Evolutionary conservation across 345 rosid species (phyloP).

Genomic region (Laguncularia racemosa): DNA sequence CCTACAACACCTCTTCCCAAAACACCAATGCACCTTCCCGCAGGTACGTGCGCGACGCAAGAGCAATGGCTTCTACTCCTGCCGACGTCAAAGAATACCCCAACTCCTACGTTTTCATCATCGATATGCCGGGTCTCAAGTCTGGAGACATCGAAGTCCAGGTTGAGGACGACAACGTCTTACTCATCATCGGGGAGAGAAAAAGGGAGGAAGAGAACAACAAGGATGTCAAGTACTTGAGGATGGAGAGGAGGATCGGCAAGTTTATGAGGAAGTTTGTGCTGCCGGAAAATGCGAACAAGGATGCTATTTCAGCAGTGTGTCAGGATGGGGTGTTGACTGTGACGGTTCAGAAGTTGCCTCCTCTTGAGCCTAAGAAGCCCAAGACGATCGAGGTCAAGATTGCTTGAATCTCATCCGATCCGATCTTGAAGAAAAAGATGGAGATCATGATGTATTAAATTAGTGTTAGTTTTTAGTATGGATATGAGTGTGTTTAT

Average conservation of each 20-base stretch:
- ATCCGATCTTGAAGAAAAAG: too few relatives aligned
- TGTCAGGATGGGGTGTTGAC: conserved; percentile 72
- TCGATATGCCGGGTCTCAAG: conserved; percentile 85
- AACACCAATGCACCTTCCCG: too few relatives aligned
- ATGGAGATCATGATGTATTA: too few relatives aligned
- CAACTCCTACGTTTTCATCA: conserved; percentile 40
- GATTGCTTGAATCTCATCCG: too few relatives aligned
- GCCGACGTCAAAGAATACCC: conserved; percentile 66
- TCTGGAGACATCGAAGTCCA: conserved; percentile 65
- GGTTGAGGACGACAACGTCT: conserved; percentile 60
- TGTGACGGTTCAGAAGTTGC: conserved; percentile 64
- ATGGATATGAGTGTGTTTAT: too few relatives aligned
- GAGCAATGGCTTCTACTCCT: too few relatives aligned
- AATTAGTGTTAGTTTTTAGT: too few relatives aligned
- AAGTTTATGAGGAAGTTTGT: conserved; percentile 80
- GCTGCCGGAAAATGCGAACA: conserved; percentile 68
- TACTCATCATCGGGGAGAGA: conserved; percentile 57
- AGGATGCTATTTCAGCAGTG: conserved; percentile 53
- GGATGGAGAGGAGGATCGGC: conserved; percentile 76
- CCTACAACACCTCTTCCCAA: too few relatives aligned
- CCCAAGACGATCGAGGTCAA: too few relatives aligned
- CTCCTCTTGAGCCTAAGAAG: too few relatives aligned
- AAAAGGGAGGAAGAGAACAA: conserved; percentile 38
- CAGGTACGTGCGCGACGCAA: too few relatives aligned
- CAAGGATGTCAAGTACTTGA: conserved; percentile 55